These are phyloP conservation scores for Steccherinum ochraceum DNA, from an alignment of 768 basidiomycete species.

Conservation along the genomic window DNA sequence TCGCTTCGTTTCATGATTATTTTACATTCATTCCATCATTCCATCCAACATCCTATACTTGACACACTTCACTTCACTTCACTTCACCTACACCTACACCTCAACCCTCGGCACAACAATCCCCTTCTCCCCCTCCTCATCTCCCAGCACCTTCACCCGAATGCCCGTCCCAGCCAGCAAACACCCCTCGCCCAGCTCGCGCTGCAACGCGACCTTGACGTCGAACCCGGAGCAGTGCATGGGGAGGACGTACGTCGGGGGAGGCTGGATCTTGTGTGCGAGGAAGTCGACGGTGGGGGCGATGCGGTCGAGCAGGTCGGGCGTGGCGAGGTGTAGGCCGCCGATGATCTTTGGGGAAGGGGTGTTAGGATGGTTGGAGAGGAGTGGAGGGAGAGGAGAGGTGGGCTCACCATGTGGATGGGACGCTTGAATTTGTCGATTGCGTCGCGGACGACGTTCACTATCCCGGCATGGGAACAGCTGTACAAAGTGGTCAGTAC, in stretches of 20 bases:
- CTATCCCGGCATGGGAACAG: conserved; percentile 78
- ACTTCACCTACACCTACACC: too few relatives aligned
- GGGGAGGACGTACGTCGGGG: conserved; percentile 67
- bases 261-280: conserved; percentile 48
- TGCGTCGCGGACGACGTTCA: conserved; percentile 76
- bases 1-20: too few relatives aligned
- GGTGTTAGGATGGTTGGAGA: background rate
- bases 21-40: too few relatives aligned
- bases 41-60: too few relatives aligned
- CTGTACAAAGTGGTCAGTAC: conserved; percentile 21
- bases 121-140: conserved; percentile 38
- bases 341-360: conserved; percentile 53
- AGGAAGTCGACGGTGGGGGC: conserved; percentile 68
- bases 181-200: conserved; percentile 64
- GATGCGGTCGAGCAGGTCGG: conserved; percentile 60
- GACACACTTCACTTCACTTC: too few relatives aligned
- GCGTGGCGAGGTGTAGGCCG: conserved; percentile 76
- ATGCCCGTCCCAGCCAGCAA: conserved; percentile 76
- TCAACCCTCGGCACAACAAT: too few relatives aligned
- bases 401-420: conserved; percentile 64
- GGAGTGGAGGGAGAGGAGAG: too few relatives aligned
- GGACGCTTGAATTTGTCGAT: conserved; percentile 56
- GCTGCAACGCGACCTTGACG: conserved; percentile 65
- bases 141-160: conserved; percentile 50
- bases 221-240: conserved; percentile 84